Evolutionary conservation across 495 filamentous ascomycete species (phyloP).

Genomic region (Daldinia childiae): DNA sequence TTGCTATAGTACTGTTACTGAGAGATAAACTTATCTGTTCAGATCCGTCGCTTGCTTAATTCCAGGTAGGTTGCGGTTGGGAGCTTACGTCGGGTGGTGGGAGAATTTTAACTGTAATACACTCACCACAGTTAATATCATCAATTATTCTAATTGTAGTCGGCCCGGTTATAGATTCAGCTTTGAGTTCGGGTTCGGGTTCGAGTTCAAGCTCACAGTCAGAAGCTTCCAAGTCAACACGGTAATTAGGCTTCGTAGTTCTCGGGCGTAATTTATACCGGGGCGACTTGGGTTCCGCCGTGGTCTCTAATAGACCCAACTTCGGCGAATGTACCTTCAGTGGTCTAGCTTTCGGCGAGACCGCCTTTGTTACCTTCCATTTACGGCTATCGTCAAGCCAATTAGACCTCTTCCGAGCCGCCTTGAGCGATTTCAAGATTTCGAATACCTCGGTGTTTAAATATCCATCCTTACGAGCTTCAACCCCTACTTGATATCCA

Average conservation of each 20-base stretch:
- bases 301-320: not conserved
- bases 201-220: too few species aligned
- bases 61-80: too few species aligned
- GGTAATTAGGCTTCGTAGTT: not conserved
- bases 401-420: not conserved
- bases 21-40: too few species aligned
- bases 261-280: not conserved
- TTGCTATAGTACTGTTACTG: too few species aligned
- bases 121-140: not conserved
- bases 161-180: not conserved
- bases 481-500: not conserved
- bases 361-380: not conserved
- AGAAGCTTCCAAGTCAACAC: not conserved
- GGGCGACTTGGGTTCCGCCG: too few species aligned
- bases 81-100: too few species aligned
- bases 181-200: not conserved
- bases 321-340: not conserved
- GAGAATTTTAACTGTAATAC: too few species aligned
- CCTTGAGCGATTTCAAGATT: not conserved
- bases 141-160: not conserved
- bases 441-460: conserved; percentile 6
- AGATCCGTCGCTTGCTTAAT: too few species aligned
- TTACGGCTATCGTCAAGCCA: not conserved
- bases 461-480: not conserved
- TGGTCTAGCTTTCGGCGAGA: not conserved